A percentile compares a stretch with the other conserved stretches of the same genome.
Evolutionary conservation across 768 basidiomycete species (phyloP).

Genomic region (Holtermanniella nyarrowii): DNA sequence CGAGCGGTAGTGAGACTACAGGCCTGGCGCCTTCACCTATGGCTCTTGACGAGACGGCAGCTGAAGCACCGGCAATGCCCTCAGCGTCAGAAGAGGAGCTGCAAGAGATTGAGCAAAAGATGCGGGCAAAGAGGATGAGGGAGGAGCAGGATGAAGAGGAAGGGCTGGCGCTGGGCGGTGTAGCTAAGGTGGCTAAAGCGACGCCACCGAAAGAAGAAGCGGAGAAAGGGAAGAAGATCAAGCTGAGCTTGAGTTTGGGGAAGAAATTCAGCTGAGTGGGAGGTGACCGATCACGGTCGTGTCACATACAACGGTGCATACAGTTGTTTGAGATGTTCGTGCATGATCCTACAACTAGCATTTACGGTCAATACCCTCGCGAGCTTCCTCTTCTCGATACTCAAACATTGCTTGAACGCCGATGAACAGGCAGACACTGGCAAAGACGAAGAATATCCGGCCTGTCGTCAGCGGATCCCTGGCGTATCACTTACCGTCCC

Average conservation of each 20-base stretch:
- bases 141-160: constrained; percentile 58
- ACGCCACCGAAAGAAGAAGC: constrained; percentile 1
- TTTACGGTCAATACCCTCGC: constrained; percentile 50
- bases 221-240: background rate
- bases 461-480: constrained; percentile 44
- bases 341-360: constrained; percentile 38
- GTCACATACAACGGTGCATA: background rate
- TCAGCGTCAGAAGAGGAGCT: constrained; percentile 39
- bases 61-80: constrained; percentile 40
- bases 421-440: constrained; percentile 60
- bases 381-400: constrained; percentile 70
- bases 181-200: constrained; percentile 3
- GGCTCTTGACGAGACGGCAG: background rate
- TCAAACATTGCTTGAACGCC: constrained; percentile 91
- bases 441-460: constrained; percentile 53
- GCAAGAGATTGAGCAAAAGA: constrained; percentile 44
- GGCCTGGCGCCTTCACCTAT: constrained; percentile 11
- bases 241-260: background rate
- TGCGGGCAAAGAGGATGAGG: constrained; percentile 61
- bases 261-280: background rate
- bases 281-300: background rate
- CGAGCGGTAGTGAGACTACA: background rate
- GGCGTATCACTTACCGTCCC: constrained; percentile 48
- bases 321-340: background rate
- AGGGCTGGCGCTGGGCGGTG: constrained; percentile 10